Evolutionary conservation across 2,329 filamentous ascomycete genomes (phyloP).

Genomic region (Eutypa lata): DNA sequence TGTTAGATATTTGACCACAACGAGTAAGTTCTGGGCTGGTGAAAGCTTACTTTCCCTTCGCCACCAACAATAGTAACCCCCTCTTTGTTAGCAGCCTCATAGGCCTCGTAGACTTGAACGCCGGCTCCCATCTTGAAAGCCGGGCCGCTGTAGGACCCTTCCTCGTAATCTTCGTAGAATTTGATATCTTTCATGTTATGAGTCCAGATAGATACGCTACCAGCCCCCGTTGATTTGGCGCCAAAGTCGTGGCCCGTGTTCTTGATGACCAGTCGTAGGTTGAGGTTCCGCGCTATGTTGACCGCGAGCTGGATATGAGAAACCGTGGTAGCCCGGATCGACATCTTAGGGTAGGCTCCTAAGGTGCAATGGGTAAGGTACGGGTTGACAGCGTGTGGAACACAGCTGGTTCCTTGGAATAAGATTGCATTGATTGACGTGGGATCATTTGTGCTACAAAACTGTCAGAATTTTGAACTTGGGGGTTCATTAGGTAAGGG

Average conservation of each 20-base stretch:
- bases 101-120: slow-evolving; percentile 24
- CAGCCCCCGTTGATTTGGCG: slow-evolving; percentile 26
- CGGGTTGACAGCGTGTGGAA: slow-evolving; percentile 23
- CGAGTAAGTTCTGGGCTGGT: not conserved
- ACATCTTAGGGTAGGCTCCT: slow-evolving; percentile 24
- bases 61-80: slow-evolving; percentile 23
- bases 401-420: slow-evolving; percentile 23
- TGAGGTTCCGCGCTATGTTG: slow-evolving; percentile 24
- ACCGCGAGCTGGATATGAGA: slow-evolving; percentile 25
- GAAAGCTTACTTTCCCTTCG: slow-evolving; percentile 18
- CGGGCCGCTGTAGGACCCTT: slow-evolving; percentile 22
- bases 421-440: slow-evolving; percentile 27
- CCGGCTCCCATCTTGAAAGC: slow-evolving; percentile 27
- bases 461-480: slow-evolving; percentile 5
- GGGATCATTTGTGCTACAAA: slow-evolving; percentile 22
- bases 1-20: too few species aligned
- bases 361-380: slow-evolving; percentile 20
- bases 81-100: slow-evolving; percentile 18
- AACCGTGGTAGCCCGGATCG: slow-evolving; percentile 23
- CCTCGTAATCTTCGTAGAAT: slow-evolving; percentile 21
- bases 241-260: slow-evolving; percentile 26
- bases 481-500: not conserved
- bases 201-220: slow-evolving; percentile 24
- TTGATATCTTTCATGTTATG: slow-evolving; percentile 25
- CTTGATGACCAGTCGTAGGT: slow-evolving; percentile 24